These are phyloP conservation scores for Ustilago trichophora DNA, from an alignment of 1,284 basidiomycete genomes.

Conservation along the genomic window DNA sequence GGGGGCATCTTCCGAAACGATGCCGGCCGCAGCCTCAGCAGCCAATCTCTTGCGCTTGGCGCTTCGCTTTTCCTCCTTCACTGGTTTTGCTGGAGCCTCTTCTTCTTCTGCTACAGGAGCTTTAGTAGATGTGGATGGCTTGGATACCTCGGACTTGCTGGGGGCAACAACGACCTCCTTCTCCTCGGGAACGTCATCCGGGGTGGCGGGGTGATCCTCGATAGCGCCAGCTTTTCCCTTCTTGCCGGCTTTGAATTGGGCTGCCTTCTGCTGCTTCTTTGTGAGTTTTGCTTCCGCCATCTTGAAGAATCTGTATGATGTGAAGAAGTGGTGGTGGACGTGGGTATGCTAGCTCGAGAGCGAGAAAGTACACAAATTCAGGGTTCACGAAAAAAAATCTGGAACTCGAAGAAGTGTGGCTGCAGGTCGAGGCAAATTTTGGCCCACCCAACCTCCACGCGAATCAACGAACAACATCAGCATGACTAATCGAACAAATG, in stretches of 20 bases:
- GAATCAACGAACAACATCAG: slow-evolving; percentile 1
- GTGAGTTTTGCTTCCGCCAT: slow-evolving; percentile 46
- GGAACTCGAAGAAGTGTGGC: background rate
- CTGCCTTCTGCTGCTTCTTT: slow-evolving; percentile 60
- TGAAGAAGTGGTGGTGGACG: background rate
- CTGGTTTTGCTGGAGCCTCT: slow-evolving; percentile 7
- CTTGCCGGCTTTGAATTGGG: slow-evolving; percentile 45
- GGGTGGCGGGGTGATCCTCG: slow-evolving; percentile 24
- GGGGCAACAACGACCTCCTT: slow-evolving; percentile 4
- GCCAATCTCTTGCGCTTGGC: slow-evolving; percentile 47
- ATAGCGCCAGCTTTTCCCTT: slow-evolving; percentile 38
- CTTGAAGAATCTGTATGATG: background rate
- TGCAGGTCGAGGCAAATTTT: slow-evolving; percentile 23
- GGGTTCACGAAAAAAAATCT: slow-evolving; percentile 25
- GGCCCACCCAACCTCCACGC: slow-evolving; percentile 15
- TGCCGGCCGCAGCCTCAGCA: slow-evolving; percentile 25
- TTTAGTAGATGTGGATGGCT: no score
- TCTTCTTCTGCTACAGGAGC: background rate
- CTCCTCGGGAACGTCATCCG: slow-evolving; percentile 25
- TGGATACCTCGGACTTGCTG: background rate
- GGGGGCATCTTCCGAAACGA: background rate
- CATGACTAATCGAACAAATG: slow-evolving; percentile 47
- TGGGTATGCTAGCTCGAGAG: no score
- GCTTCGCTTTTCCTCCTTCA: slow-evolving; percentile 33
- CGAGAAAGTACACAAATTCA: no score